Evolutionary conservation across 176 grass and related monocot genomes (phyloP), one percentile per base, ranked within the genome.

Genomic region (Musa beccarii): DNA sequence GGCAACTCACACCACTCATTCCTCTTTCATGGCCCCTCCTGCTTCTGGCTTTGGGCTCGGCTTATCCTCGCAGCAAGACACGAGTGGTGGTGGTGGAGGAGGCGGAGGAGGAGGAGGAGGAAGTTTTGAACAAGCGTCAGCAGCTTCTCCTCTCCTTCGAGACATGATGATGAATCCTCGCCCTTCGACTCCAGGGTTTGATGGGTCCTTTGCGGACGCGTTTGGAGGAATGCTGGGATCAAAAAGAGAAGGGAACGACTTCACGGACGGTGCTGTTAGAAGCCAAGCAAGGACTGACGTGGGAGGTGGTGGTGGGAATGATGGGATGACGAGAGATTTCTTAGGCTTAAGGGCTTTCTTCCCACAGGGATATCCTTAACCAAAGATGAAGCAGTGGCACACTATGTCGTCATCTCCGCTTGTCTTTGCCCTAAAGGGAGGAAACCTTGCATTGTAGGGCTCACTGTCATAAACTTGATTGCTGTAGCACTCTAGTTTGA

Each of bases 311-410:
- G 63, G 63, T 7, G 66, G 66, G 10, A 43, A 49, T 68, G 90
- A 97, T 66, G 84, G 86, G 8, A 76, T 93, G 77, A 97, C 93
- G 6, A 83, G 93, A 74, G 93, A 97, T 71, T 97, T 97, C 84
- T 51, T 97, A 79, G 93, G 93, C 0, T 76, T 97, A 43, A 81
- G 90, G 9, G 93, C 89, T 1, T 61, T 93, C 93, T 72, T 93
- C 90, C 53, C 87, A 90, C 62, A 89, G 87, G 49, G 88, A 87
- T 81, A 90, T 93, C 54, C 84, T 97, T 43, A 43, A 43, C 34
- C 34, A 43, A 43, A 28, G 26, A 28, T 28, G 26, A 43, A 43
- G 34, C 34, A 43, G 34, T 4, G 34, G 34, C 34, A 43, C 34
- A 43, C 34, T 43, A 43, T 43, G 34, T 0, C 6, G 3, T 43